Conservation (phyloP, 2,329 filamentous ascomycete species). For the Fusarium foetens region DNA sequence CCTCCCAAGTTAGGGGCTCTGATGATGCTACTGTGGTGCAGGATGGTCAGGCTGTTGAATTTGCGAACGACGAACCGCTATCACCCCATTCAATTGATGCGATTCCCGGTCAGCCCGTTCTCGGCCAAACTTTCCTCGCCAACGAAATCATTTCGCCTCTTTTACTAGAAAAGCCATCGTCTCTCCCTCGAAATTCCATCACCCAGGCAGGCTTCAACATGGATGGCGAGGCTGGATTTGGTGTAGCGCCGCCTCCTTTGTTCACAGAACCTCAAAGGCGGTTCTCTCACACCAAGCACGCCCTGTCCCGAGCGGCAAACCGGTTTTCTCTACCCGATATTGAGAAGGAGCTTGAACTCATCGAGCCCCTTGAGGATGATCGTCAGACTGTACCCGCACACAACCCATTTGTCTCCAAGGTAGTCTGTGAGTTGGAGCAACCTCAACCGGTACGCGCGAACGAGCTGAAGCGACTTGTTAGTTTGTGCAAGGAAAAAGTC, state of each 20-base stretch:
- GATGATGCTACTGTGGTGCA: background rate
- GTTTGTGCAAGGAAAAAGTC: conserved; percentile 44
- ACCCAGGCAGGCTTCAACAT: conserved; percentile 33
- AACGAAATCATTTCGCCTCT: conserved; percentile 27
- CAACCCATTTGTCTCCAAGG: conserved; percentile 41
- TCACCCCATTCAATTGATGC: conserved; percentile 17
- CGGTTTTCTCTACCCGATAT: conserved; percentile 11
- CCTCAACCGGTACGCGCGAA: conserved; percentile 46
- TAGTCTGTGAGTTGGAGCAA: conserved; percentile 46
- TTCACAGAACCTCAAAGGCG: conserved; percentile 7
- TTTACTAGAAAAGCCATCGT: conserved; percentile 8
- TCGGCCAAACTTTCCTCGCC: conserved; percentile 11
- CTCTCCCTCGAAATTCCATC: background rate
- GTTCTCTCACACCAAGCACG: background rate
- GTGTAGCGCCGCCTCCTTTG: conserved; percentile 2
- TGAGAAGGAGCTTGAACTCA: background rate
- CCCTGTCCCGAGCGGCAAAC: background rate
- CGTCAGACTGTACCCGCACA: conserved; percentile 33
- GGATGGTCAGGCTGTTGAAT: background rate
- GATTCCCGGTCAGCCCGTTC: conserved; percentile 5
- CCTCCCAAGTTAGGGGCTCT: background rate
- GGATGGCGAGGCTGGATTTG: conserved; percentile 33
- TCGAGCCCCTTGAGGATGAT: background rate
- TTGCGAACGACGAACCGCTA: background rate
- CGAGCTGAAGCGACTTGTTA: conserved; percentile 46